Base-by-base conservation (phyloP, 1,284 basidiomycete genomes). In the Heterobasidion occidentale region DNA sequence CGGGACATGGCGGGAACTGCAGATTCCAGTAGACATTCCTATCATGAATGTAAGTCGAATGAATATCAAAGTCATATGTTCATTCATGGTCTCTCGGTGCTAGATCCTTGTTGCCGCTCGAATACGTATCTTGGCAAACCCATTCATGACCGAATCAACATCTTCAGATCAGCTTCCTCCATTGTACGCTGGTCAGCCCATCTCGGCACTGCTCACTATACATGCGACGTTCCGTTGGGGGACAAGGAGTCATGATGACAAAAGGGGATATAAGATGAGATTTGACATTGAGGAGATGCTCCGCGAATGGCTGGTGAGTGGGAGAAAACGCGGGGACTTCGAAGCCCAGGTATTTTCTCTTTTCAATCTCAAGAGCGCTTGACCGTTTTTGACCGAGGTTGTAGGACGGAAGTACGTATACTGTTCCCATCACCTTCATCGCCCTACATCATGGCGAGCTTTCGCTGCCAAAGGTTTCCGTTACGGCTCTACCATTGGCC, bases 11-110 rank as follows among this genome's bases (percentile, higher is more conserved):
- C 76, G 81, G 52, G 79, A 86, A 60, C 80, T 93, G 45, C 77
- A 74, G 51, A 89, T 93, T 49, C 90, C 90, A 12, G 86, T 94
- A 3, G 92, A 93, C 64, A 76, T 94, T 47, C 91, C 92, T 1
- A 77, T 79, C 55, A 86, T 92, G 76, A 83, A 85, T 65, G 90
- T 90, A 58, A 70, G 84, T 73, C 11, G 6, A 44, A 36, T 45
- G 42, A 59, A 50, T 36, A 20, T 44, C 56, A 51, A 8, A 20
- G 20, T 36, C 48, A 20, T 36, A 9, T 36, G 17, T 19, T 9
- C 27, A 51, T 11, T 53, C n/a, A 52, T 53, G 46, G 51, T 34
- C 58, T 38, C 58, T 38, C 2, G 11, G 6, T 49, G 19, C 46
- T 54, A 92, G 89, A 84, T 91, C 54, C 74, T 88, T 38, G 86